phyloP scores from a whole-genome alignment of 495 filamentous ascomycete species.

The Aspergillus nidulans region DNA sequence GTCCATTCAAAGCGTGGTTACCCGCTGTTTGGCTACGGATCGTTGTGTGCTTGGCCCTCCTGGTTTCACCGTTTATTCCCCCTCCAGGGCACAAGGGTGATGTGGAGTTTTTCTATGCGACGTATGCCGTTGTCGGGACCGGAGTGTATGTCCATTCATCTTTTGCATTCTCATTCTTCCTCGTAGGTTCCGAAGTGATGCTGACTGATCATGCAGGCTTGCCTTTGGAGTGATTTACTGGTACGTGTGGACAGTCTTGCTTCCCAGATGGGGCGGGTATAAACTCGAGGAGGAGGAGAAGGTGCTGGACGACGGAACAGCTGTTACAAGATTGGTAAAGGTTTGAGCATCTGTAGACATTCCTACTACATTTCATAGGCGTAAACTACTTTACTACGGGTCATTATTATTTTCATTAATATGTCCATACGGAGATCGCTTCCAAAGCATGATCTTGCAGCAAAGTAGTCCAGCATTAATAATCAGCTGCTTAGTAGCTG shows the following conservation, averaged over 20 bases:
- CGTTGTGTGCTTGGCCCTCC: conserved; percentile 27
- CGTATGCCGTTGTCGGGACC: conserved; percentile 68
- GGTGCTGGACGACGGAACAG: conserved; percentile 56
- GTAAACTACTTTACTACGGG: no score
- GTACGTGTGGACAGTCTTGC: conserved; percentile 62
- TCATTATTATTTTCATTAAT: no score
- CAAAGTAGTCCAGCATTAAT: no score
- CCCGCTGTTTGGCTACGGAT: conserved; percentile 39
- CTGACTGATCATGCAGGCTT: conserved; percentile 38
- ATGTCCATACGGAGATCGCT: no score
- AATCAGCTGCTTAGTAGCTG: no score
- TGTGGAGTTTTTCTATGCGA: conserved; percentile 63
- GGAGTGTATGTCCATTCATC: conserved; percentile 52
- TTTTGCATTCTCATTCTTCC: no score
- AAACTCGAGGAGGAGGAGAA: conserved; percentile 55
- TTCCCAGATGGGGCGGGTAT: conserved; percentile 58
- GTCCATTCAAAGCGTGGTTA: conserved; percentile 68
- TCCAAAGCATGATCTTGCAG: no score
- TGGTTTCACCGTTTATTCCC: conserved; percentile 38
- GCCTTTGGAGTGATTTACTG: conserved; percentile 62
- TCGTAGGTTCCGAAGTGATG: background rate
- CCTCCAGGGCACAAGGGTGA: conserved; percentile 47
- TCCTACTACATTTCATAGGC: no score
- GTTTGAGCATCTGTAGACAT: conserved; percentile 12
- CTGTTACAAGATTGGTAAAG: conserved; percentile 51